These are phyloP conservation scores for Colletotrichum spaethianum DNA, from an alignment of 2,329 filamentous ascomycete species.

Conservation along the genomic window DNA sequence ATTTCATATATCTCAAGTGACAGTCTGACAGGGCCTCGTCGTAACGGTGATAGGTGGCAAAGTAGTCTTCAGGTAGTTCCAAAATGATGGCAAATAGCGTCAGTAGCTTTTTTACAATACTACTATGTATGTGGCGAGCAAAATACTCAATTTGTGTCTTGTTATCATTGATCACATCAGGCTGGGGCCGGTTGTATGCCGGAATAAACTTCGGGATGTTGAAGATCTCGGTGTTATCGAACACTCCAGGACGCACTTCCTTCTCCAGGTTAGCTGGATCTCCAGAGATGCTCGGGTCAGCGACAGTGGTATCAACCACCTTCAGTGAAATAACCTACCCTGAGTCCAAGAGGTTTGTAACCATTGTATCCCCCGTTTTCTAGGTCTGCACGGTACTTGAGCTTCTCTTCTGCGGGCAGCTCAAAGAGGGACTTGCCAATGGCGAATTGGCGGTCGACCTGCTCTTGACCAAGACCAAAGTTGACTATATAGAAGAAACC, in stretches of 20 bases:
- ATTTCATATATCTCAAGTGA: conserved; percentile 73
- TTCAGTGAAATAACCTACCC: conserved; percentile 31
- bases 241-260: conserved; percentile 46
- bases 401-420: conserved; percentile 69
- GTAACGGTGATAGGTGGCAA: conserved; percentile 68
- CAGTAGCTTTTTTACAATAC: conserved; percentile 52
- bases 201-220: conserved; percentile 59
- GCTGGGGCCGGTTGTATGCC: conserved; percentile 49
- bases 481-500: conserved; percentile 74
- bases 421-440: conserved; percentile 72
- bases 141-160: conserved; percentile 52
- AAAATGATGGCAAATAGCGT: conserved; percentile 63
- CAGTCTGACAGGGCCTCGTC: conserved; percentile 64
- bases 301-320: neutral
- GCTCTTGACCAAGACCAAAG: conserved; percentile 72
- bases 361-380: conserved; percentile 71
- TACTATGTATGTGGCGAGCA: conserved; percentile 52
- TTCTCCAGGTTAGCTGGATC: too few species aligned
- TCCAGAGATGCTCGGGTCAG: neutral
- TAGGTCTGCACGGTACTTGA: conserved; percentile 66
- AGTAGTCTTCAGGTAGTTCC: conserved; percentile 69
- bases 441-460: conserved; percentile 56
- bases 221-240: conserved; percentile 57
- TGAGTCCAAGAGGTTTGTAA: conserved; percentile 63
- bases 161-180: conserved; percentile 51